Percentiles rank a stretch among this genome's conserved stretches.
Evolutionary conservation across 2,329 filamentous ascomycete species (phyloP).

Genomic region (Colletotrichum shisoi): DNA sequence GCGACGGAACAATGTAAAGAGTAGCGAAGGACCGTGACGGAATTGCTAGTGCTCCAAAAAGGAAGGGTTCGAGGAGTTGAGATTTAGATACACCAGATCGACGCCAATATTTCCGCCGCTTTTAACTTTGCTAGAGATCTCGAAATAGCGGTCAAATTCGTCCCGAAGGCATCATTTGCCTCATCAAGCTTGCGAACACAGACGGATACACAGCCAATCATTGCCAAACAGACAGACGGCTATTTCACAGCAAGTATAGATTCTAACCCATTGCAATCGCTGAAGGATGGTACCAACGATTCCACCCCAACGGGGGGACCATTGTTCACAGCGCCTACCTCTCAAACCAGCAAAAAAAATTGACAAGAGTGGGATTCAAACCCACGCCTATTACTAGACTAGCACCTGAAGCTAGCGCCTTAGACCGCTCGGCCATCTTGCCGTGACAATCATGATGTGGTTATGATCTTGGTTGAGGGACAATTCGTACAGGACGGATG

Average conservation of each 20-base stretch:
- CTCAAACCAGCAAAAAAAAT: neutral
- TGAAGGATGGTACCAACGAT: neutral
- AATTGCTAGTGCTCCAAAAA: too few species aligned
- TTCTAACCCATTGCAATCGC: too few species aligned
- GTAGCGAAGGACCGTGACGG: too few species aligned
- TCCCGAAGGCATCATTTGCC: neutral
- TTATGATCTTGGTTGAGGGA: fast-evolving
- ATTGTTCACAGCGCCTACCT: neutral
- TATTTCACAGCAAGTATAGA: too few species aligned
- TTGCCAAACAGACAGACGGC: neutral
- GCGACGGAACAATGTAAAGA: too few species aligned
- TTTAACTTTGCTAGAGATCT: neutral
- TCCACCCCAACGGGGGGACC: too few species aligned
- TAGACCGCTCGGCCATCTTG: slow-evolving; percentile 26
- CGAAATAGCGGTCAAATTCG: neutral
- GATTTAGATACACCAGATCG: too few species aligned
- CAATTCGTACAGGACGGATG: neutral
- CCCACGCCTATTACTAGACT: slow-evolving; percentile 26
- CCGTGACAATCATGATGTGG: fast-evolving
- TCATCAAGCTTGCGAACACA: too few species aligned
- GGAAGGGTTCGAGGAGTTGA: too few species aligned
- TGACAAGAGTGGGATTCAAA: slow-evolving; percentile 29
- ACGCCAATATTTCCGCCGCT: neutral
- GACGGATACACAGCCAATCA: too few species aligned
- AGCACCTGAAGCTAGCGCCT: slow-evolving; percentile 28